phyloP scores from a whole-genome alignment of 78 protist species.

The Guillardia theta region DNA sequence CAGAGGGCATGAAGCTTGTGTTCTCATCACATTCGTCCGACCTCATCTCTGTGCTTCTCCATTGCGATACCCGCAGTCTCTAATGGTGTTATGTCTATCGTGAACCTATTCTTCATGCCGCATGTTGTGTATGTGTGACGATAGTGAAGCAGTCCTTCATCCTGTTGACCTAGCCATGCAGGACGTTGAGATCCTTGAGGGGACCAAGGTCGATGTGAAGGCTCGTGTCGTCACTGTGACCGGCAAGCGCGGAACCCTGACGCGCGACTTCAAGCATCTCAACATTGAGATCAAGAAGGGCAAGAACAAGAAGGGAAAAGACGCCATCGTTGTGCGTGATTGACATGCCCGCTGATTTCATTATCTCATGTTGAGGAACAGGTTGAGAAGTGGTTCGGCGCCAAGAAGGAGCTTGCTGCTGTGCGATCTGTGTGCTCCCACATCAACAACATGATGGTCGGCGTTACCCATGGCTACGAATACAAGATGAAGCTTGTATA shows the following conservation, averaged over 20 bases:
- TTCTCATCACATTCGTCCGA: too few relatives aligned
- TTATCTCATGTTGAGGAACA: too few relatives aligned
- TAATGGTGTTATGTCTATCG: too few relatives aligned
- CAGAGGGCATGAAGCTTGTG: too few relatives aligned
- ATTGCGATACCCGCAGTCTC: too few relatives aligned
- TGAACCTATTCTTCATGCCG: too few relatives aligned
- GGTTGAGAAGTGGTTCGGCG: conserved; percentile 84
- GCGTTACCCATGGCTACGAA: conserved; percentile 96
- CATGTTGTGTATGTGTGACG: too few relatives aligned
- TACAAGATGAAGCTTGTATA: conserved; percentile 98
- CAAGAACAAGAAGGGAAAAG: background rate
- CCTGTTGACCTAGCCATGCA: too few relatives aligned
- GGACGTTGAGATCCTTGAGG: background rate
- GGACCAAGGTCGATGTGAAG: conserved; percentile 52
- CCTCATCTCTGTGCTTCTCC: too few relatives aligned
- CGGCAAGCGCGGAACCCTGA: conserved; percentile 95
- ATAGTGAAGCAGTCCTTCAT: too few relatives aligned
- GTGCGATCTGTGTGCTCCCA: conserved; percentile 88
- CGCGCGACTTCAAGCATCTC: conserved; percentile 83
- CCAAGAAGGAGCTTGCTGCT: conserved; percentile 81
- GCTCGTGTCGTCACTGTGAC: conserved; percentile 83
- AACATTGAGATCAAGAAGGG: conserved; percentile 70
- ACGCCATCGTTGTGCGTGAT: background rate
- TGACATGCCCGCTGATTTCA: background rate
- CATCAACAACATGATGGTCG: conserved; percentile 96